Evolutionary conservation across 177 flowering plant species (phyloP).

Genomic region (Tripterygium wilfordii): DNA sequence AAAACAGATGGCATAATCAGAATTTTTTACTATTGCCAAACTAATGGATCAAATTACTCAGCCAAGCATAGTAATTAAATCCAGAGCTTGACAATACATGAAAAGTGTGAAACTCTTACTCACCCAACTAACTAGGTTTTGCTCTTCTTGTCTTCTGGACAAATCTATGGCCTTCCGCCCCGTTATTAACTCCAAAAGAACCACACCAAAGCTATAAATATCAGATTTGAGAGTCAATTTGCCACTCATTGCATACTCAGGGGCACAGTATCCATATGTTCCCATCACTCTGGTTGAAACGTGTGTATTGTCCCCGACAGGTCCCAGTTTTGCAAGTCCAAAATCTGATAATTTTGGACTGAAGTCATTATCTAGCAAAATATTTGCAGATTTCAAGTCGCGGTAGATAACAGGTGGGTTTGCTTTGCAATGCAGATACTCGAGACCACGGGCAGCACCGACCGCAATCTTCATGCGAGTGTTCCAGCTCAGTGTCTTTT

Average conservation of each 20-base stretch:
- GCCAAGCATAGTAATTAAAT: too few relatives aligned
- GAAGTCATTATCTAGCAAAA: constrained; percentile 74
- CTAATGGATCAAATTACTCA: too few relatives aligned
- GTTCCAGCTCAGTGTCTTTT: constrained; percentile 62
- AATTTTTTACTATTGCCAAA: too few relatives aligned
- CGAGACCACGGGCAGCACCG: constrained; percentile 86
- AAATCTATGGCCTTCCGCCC: constrained; percentile 72
- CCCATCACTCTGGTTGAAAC: constrained; percentile 96
- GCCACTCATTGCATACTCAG: constrained; percentile 95
- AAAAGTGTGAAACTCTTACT: constrained; percentile 16
- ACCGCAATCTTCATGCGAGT: constrained; percentile 77
- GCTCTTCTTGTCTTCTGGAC: constrained; percentile 44
- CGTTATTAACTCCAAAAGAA: constrained; percentile 76
- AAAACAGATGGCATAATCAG: too few relatives aligned
- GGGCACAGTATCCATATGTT: constrained; percentile 94
- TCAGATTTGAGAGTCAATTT: constrained; percentile 88
- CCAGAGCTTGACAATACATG: too few relatives aligned
- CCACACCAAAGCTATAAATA: constrained; percentile 92
- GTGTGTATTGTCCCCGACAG: constrained; percentile 86
- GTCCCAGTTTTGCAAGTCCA: constrained; percentile 94
- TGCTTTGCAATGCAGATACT: constrained; percentile 81
- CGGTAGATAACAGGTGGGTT: constrained; percentile 92
- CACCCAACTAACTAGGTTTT: constrained; percentile 62
- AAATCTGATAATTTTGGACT: constrained; percentile 90
- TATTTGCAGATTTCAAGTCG: constrained; percentile 88